Conservation (phyloP, 352 stramenopile species). For the Phytophthora ohioensis region DNA sequence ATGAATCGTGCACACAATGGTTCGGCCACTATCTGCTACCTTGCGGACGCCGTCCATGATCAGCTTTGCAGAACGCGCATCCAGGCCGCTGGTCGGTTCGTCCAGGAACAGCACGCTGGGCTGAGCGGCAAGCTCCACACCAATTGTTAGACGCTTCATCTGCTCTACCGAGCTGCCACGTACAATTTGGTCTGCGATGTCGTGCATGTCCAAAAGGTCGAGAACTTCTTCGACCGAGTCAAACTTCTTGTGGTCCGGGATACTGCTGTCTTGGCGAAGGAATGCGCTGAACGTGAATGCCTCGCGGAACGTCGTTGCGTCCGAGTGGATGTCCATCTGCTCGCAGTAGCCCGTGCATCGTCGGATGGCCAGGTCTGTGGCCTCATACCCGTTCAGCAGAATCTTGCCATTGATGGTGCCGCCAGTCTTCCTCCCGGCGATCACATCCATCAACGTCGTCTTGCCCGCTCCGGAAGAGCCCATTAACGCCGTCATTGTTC, state of each 20-base stretch:
- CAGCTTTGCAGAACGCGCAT: conserved; percentile 78
- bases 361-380: conserved; percentile 48
- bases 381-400: conserved; percentile 48
- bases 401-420: conserved; percentile 75
- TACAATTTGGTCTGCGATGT: conserved; percentile 80
- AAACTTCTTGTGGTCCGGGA: conserved; percentile 38
- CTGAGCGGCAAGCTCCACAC: conserved; percentile 76
- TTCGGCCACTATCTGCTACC: conserved; percentile 67
- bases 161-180: conserved; percentile 51
- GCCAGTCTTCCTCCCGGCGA: conserved; percentile 74
- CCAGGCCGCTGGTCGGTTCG: conserved; percentile 81
- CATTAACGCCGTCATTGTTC: conserved; percentile 90
- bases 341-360: conserved; percentile 57
- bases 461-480: conserved; percentile 82
- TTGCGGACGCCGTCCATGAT: conserved; percentile 86
- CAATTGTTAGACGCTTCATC: conserved; percentile 60
- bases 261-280: conserved; percentile 55
- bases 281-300: conserved; percentile 89
- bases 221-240: conserved; percentile 48
- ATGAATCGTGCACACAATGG: conserved; percentile 92
- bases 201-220: conserved; percentile 73
- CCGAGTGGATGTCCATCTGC: conserved; percentile 90
- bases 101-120: conserved; percentile 83
- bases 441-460: conserved; percentile 93
- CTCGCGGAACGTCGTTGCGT: conserved; percentile 87